Conservation (phyloP, 345 rosid genomes). For the Cardamine resedifolia region DNA sequence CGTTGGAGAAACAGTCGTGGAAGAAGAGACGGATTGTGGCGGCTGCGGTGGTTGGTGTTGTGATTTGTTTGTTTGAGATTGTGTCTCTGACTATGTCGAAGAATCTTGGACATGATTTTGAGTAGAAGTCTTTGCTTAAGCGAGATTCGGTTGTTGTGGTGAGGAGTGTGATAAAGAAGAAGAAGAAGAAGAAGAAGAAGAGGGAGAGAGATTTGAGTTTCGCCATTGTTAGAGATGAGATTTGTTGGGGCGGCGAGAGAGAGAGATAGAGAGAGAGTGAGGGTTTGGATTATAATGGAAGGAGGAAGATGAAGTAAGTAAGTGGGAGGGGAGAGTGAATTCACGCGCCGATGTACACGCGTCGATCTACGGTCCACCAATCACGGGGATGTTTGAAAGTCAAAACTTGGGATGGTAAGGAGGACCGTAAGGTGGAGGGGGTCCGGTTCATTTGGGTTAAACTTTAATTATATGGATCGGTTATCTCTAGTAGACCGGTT, state of each 20-base stretch:
- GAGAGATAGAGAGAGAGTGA: not conserved
- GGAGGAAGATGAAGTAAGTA: not conserved
- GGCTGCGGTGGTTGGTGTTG: constrained; percentile 85
- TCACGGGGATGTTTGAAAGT: constrained; percentile 32
- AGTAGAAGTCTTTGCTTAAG: constrained; percentile 58
- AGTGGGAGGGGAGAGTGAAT: constrained; percentile 19
- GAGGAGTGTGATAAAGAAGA: constrained; percentile 21
- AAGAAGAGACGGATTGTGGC: constrained; percentile 72
- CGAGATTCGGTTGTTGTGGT: constrained; percentile 38
- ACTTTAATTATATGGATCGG: not conserved
- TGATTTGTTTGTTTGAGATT: constrained; percentile 73
- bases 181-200: constrained; percentile 25
- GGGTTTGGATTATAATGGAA: constrained; percentile 21
- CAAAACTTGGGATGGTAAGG: constrained; percentile 17
- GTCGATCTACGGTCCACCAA: constrained; percentile 22
- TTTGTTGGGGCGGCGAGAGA: constrained; percentile 6
- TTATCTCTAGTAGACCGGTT: not conserved
- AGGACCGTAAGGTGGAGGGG: not conserved
- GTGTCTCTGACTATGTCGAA: constrained; percentile 58
- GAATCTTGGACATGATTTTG: constrained; percentile 69
- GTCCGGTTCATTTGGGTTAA: constrained; percentile 10
- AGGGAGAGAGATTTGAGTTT: constrained; percentile 24
- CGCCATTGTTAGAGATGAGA: constrained; percentile 30
- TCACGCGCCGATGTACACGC: constrained; percentile 32
- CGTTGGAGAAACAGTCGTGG: constrained; percentile 82